Conservation (phyloP, 257 asterid genomes). For the Penstemon newberryi region DNA sequence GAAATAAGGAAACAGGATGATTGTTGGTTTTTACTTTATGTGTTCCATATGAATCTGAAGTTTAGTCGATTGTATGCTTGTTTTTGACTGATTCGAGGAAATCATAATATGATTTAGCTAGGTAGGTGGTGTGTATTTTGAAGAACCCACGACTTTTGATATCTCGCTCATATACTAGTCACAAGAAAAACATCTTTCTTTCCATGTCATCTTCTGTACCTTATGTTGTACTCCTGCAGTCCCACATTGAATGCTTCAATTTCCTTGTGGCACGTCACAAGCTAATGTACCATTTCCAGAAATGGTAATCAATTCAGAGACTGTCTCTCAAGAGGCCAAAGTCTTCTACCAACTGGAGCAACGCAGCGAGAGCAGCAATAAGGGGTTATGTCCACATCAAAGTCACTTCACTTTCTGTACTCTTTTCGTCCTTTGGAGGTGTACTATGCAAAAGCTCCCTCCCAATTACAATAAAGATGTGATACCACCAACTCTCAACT, state of each 20-base stretch:
- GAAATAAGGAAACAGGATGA: conserved; percentile 3
- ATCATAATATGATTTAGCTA: background rate
- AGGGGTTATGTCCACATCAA: too few species aligned
- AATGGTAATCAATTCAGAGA: background rate
- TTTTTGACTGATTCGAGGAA: conserved; percentile 4
- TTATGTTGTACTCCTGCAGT: background rate
- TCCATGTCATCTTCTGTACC: background rate
- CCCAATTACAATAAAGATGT: background rate
- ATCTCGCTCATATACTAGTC: conserved; percentile 1
- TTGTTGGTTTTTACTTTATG: background rate
- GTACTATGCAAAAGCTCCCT: background rate
- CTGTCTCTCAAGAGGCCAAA: too few species aligned
- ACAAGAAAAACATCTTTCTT: conserved; percentile 2
- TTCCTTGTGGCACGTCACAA: too few species aligned
- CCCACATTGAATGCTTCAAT: background rate
- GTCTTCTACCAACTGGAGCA: too few species aligned
- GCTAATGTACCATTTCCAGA: background rate
- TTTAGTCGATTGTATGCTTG: conserved; percentile 12
- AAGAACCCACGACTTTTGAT: background rate
- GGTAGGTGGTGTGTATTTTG: conserved; percentile 5
- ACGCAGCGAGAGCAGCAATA: too few species aligned
- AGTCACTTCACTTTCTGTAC: too few species aligned
- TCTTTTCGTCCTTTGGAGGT: too few species aligned
- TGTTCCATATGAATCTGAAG: conserved; percentile 4
- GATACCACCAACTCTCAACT: background rate